phyloP scores from a whole-genome alignment of 2,329 filamentous ascomycete species.

The Colletotrichum cordylinicola region DNA sequence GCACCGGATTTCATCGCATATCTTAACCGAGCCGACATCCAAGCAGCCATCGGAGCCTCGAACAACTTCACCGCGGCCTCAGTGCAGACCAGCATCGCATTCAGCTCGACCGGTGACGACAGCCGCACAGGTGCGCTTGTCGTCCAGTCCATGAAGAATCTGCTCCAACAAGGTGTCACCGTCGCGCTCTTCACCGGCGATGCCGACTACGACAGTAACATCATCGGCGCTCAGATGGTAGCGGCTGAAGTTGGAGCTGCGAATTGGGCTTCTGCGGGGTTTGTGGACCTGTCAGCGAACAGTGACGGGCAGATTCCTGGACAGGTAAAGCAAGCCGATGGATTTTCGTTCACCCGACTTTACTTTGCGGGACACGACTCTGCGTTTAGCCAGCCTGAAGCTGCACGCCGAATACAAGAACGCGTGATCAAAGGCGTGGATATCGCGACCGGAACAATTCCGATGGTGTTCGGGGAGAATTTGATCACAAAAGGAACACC shows the following conservation, averaged over 20 bases:
- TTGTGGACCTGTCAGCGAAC: background rate
- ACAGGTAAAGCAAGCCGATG: constrained; percentile 7
- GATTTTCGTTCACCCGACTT: background rate
- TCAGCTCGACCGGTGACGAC: constrained; percentile 8
- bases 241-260: background rate
- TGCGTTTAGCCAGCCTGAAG: constrained; percentile 6
- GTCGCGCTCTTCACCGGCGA: constrained; percentile 6
- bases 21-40: constrained; percentile 2
- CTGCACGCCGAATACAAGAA: background rate
- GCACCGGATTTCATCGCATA: background rate
- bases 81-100: background rate
- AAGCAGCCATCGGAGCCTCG: constrained; percentile 3
- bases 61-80: background rate
- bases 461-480: background rate
- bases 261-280: background rate
- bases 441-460: background rate
- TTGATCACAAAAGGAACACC: background rate
- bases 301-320: constrained; percentile 8
- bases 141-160: background rate
- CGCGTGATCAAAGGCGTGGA: constrained; percentile 1
- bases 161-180: background rate
- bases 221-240: background rate
- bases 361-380: constrained; percentile 5
- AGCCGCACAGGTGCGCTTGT: background rate
- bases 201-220: constrained; percentile 15